phyloP scores from a whole-genome alignment of 768 basidiomycete genomes.

The Psilocybe subaeruginosa region DNA sequence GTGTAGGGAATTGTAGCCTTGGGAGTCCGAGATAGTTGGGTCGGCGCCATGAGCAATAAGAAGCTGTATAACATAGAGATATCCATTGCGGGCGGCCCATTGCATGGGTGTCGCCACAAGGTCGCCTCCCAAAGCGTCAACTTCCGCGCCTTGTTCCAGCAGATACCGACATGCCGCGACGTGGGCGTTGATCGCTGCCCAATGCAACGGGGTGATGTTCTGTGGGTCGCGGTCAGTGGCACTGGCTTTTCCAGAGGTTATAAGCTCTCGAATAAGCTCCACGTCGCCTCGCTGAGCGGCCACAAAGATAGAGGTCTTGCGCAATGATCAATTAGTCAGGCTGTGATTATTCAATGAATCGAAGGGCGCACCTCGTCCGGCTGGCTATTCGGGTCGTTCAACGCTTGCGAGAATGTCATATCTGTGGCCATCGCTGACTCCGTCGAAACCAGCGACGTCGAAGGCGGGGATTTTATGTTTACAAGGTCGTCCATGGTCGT shows the following conservation, averaged over 20 bases:
- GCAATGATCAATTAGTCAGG: neutral
- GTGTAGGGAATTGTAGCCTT: constrained; percentile 96
- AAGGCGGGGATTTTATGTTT: constrained; percentile 51
- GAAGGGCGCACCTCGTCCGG: constrained; percentile 41
- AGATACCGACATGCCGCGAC: constrained; percentile 86
- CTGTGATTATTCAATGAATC: constrained; percentile 4
- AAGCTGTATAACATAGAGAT: constrained; percentile 93
- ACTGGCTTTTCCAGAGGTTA: constrained; percentile 70
- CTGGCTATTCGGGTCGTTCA: constrained; percentile 32
- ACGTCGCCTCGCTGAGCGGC: constrained; percentile 91
- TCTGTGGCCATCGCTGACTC: constrained; percentile 50
- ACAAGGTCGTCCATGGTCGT: constrained; percentile 33
- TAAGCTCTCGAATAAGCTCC: constrained; percentile 58
- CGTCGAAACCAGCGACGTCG: constrained; percentile 48
- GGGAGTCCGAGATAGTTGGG: constrained; percentile 87
- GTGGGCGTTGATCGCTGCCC: constrained; percentile 98
- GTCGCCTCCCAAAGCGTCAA: constrained; percentile 94
- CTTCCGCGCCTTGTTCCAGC: constrained; percentile 90
- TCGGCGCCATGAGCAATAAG: constrained; percentile 90
- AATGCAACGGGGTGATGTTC: constrained; percentile 95
- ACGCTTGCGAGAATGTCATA: constrained; percentile 47
- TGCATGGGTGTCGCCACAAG: constrained; percentile 94
- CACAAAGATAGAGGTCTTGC: constrained; percentile 72
- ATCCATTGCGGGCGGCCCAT: constrained; percentile 98
- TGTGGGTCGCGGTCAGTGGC: constrained; percentile 85